These are phyloP conservation scores for Cicer pinnatifidum DNA, from an alignment of 306 rosid species.

Conservation along the genomic window DNA sequence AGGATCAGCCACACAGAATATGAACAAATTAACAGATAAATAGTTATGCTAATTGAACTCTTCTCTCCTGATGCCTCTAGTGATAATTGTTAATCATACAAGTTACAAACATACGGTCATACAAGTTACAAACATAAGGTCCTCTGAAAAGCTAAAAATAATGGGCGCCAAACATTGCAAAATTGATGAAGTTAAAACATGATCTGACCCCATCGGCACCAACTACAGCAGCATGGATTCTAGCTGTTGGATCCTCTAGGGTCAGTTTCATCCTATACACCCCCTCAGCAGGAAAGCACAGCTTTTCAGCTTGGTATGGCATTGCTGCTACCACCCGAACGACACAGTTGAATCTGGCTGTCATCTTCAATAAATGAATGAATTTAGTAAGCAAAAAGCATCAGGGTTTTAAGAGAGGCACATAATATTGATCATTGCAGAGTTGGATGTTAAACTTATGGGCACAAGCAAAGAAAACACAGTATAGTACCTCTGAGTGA, in stretches of 20 bases:
- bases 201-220: constrained; percentile 69
- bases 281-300: constrained; percentile 44
- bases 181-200: not conserved
- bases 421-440: not conserved
- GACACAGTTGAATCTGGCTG: constrained; percentile 62
- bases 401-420: not conserved
- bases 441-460: not conserved
- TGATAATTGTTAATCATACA: not conserved
- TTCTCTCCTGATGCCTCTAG: not conserved
- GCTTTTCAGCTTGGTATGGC: constrained; percentile 55
- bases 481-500: constrained; percentile 55
- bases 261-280: constrained; percentile 57
- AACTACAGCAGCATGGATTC: constrained; percentile 66
- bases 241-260: constrained; percentile 79
- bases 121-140: not conserved
- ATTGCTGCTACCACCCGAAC: constrained; percentile 62
- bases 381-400: constrained; percentile 25
- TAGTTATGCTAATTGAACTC: not conserved
- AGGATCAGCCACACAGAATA: not conserved
- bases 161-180: constrained; percentile 8
- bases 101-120: not conserved
- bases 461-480: constrained; percentile 15
- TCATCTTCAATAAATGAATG: constrained; percentile 52
- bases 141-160: not conserved
- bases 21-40: not conserved